Base-by-base conservation (phyloP, 129 eudicot genomes). In the Tagetes erecta region DNA sequence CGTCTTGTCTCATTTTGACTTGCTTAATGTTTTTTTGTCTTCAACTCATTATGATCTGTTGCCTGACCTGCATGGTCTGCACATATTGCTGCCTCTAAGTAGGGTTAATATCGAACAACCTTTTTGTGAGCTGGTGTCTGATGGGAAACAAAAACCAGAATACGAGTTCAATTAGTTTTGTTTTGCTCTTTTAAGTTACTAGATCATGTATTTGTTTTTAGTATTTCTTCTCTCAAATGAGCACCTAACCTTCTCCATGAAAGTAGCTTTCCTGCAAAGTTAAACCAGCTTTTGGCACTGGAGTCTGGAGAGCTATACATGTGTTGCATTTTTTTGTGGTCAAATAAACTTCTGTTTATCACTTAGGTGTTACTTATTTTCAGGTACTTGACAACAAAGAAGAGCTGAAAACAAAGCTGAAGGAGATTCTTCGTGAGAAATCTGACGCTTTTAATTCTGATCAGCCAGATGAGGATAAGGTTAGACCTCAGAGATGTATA, bases 381-480 rank as follows among this genome's bases (percentile, higher is more conserved):
- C 81, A 94, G 99, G 88, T 14, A 50, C 77, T 51, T 64, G 97
- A 94, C 31, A 94, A 94, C 84, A 91, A 88, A 77, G 97, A 94
- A 83, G 99, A 94, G 73, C 50, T 94, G 78, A 94, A 91, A 76
- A 77, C 76, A 45, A 94, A 85, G 88, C 83, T 94, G 55, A 94
- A 91, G 87, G 88, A 84, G 83, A 70, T 76, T 70, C 90, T 91
- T 46, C 91, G 96, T 78, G 96, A 91, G 47, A 94, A 88, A 70
- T 88, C 93, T 40, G 99, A 94, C 81, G 87, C 81, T 42, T 94
- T 94, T 66, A 94, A 86, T 81, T 80, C 85, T 38, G 96, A 88
- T 27, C 65, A 83, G 7, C 80, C 81, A 5, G 97, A 91, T 78
- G 97, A 88, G 76, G 99, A 91, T 87, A 94, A 88, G 97, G 98